Base-by-base conservation (phyloP, 768 basidiomycete genomes). In the Podaxis sp. region DNA sequence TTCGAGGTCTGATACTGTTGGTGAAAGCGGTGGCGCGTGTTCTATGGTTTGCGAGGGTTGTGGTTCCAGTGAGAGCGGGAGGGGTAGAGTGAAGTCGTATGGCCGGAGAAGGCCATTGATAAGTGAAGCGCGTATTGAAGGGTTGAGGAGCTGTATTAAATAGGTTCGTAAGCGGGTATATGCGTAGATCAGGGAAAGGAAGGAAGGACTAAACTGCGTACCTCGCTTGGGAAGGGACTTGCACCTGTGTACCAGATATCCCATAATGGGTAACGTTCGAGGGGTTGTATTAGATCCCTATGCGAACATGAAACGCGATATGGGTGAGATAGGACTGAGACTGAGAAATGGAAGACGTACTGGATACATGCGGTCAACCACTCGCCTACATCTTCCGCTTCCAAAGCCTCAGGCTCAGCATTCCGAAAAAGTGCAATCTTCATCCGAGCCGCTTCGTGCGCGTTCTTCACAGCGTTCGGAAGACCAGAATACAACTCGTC, bases 181-280 rank as follows among this genome's bases (percentile, higher is more conserved):
- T 30, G n/a, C 46, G 37, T 36, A 62, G 33, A 24, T 17, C 17
- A 6, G 46, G 1, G 33, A 26, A 20, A 20, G 2, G 20, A 55
- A 51, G 17, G 38, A 8, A 49, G 30, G 61, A 41, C 7, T 52
- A n/a, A 54, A 49, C 54, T 58, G 56, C 61, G 5, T 20, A 91
- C 90, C 76, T 92, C 88, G 11, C 82, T 80, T 2, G 90, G 87
- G 64, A 90, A 89, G 1, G 86, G 82, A 2, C 83, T 78, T 5
- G 74, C 69, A 4, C 89, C 87, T 0, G 87, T 91, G 62, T 87
- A 90, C 89, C 89, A 93, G 8, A 91, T 72, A 60, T 88, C 86
- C 85, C 87, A 91, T 30, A 93, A 73, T 13, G 74, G 72, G 2
- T 73, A 63, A 4, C 81, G 79, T 59, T 89, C 88, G 0, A 86